Base-by-base conservation (phyloP, 2,329 filamentous ascomycete species). In the Aspergillus sp. region DNA sequence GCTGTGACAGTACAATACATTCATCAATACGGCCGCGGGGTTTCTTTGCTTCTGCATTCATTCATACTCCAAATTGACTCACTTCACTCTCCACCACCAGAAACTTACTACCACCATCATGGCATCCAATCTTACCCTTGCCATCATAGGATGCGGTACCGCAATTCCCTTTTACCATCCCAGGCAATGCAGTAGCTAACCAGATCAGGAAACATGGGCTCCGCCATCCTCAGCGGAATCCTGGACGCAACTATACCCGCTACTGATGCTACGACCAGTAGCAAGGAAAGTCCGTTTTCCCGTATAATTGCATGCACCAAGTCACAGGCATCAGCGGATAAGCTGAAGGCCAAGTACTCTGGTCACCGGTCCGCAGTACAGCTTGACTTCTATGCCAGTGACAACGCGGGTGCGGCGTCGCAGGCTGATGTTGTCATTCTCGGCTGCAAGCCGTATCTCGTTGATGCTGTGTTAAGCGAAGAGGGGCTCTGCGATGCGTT, bases 371-470 rank as follows among this genome's bases (percentile, higher is more conserved):
- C 70, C 8, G 66, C 69, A 13, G 47, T 74, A 3, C 13, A 36
- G 7, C 30, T 45, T 12, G 59, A 74, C 0, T 64, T 74, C 1
- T 67, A 66, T 3, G 69, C 73, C 11, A 68, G 71, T 0, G 70
- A 75, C 26, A 74, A 73, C 49, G 61, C 72, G 34, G 63, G 58
- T 13, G 77, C 74, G 3, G 65, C 72, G 0, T 69, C 18, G 56
- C 26, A 67, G 4, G 71, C 77, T 3, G 68, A 78, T 17, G 69
- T 81, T 2, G 53, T 81, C 4, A 66, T 83, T 2, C 69, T 83
- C 1, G 80, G 68, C 1, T 77, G 77, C 8, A 78, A 82, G 48
- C 81, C 81, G 0, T 70, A 75, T 3, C 74, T 80, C 24, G 71
- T 81, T 0, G 63, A 67, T n/a, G 36, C 62, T 0, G 71, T 79